Percentiles rank a stretch among this genome's conserved stretches.
Conservation (phyloP, 345 rosid species). For the Laguncularia racemosa region DNA sequence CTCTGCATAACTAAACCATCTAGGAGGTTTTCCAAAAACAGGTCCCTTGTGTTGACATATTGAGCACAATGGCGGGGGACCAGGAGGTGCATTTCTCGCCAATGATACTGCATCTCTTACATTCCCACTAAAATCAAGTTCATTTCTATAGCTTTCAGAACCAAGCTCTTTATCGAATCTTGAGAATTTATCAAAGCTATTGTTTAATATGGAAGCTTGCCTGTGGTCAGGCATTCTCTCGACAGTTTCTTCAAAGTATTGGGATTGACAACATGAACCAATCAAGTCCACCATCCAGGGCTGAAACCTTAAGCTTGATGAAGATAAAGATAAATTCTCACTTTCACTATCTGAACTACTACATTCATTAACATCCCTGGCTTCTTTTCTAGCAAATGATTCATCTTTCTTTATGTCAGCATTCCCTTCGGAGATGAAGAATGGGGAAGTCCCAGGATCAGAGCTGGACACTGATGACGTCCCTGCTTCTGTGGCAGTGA, state of each 20-base stretch:
- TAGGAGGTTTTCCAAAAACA: constrained; percentile 93
- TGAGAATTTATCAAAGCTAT: constrained; percentile 23
- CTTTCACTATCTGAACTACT: constrained; percentile 69
- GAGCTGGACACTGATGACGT: constrained; percentile 95
- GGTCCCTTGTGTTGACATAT: constrained; percentile 98
- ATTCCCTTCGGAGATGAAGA: constrained; percentile 44
- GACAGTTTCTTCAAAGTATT: constrained; percentile 39
- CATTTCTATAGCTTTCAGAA: constrained; percentile 40
- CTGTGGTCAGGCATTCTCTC: constrained; percentile 17
- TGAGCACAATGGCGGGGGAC: constrained; percentile 96
- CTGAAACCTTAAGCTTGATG: constrained; percentile 77
- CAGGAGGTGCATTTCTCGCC: constrained; percentile 73
- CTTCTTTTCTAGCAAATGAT: constrained; percentile 46
- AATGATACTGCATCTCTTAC: constrained; percentile 84
- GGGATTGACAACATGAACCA: constrained; percentile 38
- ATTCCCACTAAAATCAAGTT: constrained; percentile 60
- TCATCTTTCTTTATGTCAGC: constrained; percentile 65
- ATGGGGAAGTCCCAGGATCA: constrained; percentile 93
- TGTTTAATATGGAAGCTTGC: constrained; percentile 13
- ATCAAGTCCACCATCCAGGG: constrained; percentile 78
- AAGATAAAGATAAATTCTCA: constrained; percentile 66
- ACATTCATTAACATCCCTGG: constrained; percentile 44
- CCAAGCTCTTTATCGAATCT: constrained; percentile 41
- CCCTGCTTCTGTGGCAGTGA: constrained; percentile 89
- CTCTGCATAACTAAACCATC: constrained; percentile 90